Evolutionary conservation across 345 rosid species (phyloP), one percentile per base, ranked within the genome.

Genomic region (Gossypium longicalyx): DNA sequence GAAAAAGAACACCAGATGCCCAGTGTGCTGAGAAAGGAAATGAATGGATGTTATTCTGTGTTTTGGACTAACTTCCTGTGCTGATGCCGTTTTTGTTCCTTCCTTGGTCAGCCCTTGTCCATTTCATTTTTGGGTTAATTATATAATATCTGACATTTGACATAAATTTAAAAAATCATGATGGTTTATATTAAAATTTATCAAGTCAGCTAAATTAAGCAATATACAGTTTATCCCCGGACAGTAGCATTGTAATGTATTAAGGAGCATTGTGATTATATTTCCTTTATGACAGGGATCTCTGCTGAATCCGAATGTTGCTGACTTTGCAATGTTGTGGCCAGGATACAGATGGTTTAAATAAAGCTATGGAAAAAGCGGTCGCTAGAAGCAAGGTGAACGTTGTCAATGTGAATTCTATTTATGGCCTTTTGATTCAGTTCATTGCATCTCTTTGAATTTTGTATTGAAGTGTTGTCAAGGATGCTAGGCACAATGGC

Each of bases 321-420:
- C 89, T 89, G 88, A 90, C 89, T 89, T 86, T 91, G 84, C 91
- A 85, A 82, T 89, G 86, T 86, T 89, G 79, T 89, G 91, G 81
- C 67, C 97, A 91, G 93, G 97, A 85, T 79, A 84, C 90, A 77
- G 90, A 87, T 75, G 86, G 82, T 79, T 81, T 91, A 77, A 71
- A 76, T 81, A 77, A 85, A 74, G 97, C 91, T 79, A 81, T 87
- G 89, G 85, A 70, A 82, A 82, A 86, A 71, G 90, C 90, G 59
- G 72, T 89, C 74, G 83, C 82, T 59, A 79, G 86, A 85, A 85
- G 85, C 72, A 88, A 91, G 93, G 97, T 89, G 83, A 82, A 60
- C 57, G 58, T 22, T 60, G 22, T 45, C 66, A 69, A 27, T 54
- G 56, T 15, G 69, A 43, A 44, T 34, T 44, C 41, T 48, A 41